These are phyloP conservation scores for Entamoeba dispar DNA, from an alignment of 208 protist species.

Conservation along the genomic window DNA sequence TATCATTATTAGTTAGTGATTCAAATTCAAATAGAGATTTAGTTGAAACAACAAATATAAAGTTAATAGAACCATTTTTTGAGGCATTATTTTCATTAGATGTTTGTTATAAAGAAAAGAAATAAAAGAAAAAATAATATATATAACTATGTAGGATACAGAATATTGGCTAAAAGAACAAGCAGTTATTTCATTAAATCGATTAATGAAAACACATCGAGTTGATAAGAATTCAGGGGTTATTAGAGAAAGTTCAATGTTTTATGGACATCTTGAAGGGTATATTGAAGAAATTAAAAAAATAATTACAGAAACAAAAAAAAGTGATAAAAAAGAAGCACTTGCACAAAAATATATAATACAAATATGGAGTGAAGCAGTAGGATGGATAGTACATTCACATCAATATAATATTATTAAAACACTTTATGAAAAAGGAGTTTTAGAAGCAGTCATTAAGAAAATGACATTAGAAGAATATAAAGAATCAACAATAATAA, in stretches of 20 bases:
- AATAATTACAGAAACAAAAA: background rate
- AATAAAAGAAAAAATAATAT: too few species aligned
- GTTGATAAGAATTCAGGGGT: background rate
- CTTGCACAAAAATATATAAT: background rate
- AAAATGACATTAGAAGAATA: background rate
- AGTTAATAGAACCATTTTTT: background rate
- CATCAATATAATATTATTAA: background rate
- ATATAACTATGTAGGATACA: background rate
- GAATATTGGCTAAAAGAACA: background rate
- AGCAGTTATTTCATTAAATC: background rate
- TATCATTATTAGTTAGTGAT: background rate
- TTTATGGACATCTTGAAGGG: background rate
- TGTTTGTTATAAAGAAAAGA: background rate
- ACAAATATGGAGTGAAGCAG: background rate
- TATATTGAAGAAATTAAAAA: background rate
- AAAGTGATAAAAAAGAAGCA: background rate
- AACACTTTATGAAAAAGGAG: background rate
- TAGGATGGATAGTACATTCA: background rate
- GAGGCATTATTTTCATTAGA: background rate
- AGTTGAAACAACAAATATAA: background rate
- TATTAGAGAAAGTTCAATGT: background rate
- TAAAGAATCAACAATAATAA: background rate
- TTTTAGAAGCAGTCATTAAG: background rate
- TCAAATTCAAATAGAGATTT: background rate
- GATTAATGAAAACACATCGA: background rate